Percentiles rank a stretch among this genome's conserved stretches.
phyloP scores from a whole-genome alignment of 805 yeast genomes.

The Cyberlindnera maritima region DNA sequence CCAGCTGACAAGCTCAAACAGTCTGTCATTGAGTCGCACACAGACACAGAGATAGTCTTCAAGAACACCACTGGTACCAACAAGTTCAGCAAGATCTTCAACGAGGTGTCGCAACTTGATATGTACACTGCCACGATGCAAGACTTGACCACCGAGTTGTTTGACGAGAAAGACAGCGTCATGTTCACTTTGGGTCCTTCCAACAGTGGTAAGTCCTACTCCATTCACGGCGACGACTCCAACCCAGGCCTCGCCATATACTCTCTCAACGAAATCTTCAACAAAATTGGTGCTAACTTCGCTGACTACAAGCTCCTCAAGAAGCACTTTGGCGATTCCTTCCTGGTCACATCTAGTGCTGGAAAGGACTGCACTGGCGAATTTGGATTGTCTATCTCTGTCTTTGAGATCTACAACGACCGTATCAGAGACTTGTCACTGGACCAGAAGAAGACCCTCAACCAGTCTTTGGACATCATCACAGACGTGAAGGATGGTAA shows the following conservation, averaged over 20 bases:
- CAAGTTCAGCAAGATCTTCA: conserved; percentile 34
- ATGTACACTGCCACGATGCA: conserved; percentile 32
- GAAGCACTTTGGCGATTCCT: conserved; percentile 24
- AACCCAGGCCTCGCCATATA: conserved; percentile 38
- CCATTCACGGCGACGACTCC: conserved; percentile 34
- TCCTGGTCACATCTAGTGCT: conserved; percentile 24
- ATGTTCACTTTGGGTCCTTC: conserved; percentile 53
- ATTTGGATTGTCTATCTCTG: conserved; percentile 44
- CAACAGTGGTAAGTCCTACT: conserved; percentile 46
- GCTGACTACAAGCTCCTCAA: conserved; percentile 19
- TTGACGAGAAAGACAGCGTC: conserved; percentile 38
- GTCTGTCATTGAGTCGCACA: conserved; percentile 25
- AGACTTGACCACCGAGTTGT: conserved; percentile 19
- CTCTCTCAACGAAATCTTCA: conserved; percentile 34
- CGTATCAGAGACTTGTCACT: conserved; percentile 37
- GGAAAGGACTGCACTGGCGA: conserved; percentile 19
- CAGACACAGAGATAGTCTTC: conserved; percentile 26
- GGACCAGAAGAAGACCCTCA: conserved; percentile 25
- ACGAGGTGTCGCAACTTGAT: conserved; percentile 33
- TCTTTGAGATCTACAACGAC: conserved; percentile 53
- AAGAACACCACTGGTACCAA: conserved; percentile 25
- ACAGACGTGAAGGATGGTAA: conserved; percentile 43
- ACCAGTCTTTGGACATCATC: conserved; percentile 37
- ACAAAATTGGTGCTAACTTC: conserved; percentile 21
- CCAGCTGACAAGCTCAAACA: conserved; percentile 14